Evolutionary conservation across 805 yeast species (phyloP).

Genomic region (Millerozyma miso): DNA sequence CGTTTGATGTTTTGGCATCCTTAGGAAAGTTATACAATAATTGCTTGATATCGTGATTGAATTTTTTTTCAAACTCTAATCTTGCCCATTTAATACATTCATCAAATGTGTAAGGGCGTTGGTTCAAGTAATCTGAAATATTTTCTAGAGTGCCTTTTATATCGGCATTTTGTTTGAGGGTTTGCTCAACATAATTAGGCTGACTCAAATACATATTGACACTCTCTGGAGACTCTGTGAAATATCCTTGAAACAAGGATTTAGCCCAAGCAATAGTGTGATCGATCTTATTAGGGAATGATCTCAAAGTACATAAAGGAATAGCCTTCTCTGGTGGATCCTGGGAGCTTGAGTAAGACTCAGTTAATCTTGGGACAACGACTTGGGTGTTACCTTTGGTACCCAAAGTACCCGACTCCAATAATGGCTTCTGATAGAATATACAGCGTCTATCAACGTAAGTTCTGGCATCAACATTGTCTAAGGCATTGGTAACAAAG

Average conservation of each 20-base stretch:
- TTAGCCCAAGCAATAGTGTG: conserved; percentile 99
- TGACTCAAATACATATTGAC: conserved; percentile 88
- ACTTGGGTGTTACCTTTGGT: conserved; percentile 99
- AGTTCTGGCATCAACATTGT: conserved; percentile 96
- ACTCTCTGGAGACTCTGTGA: conserved; percentile 86
- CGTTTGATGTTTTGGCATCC: conserved; percentile 85
- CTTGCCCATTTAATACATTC: conserved; percentile 97
- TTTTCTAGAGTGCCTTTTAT: conserved; percentile 81
- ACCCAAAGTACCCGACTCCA: conserved; percentile 97
- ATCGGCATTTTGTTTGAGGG: conserved; percentile 88
- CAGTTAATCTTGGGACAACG: conserved; percentile 88
- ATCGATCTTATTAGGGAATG: conserved; percentile 97
- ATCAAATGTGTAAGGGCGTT: conserved; percentile 85
- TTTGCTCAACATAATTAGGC: conserved; percentile 87
- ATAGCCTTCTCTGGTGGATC: conserved; percentile 99
- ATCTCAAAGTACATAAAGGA: conserved; percentile 94
- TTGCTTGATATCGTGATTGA: conserved; percentile 81
- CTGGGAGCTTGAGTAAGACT: conserved; percentile 91
- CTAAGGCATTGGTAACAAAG: conserved; percentile 93
- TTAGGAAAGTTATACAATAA: conserved; percentile 90
- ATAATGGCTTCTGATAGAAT: conserved; percentile 81
- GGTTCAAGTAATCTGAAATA: conserved; percentile 67
- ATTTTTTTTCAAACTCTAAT: conserved; percentile 79
- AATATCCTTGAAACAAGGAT: conserved; percentile 86
- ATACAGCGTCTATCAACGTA: conserved; percentile 97